Conservation (phyloP, 768 basidiomycete species). For the Multifurca ochricompacta region DNA sequence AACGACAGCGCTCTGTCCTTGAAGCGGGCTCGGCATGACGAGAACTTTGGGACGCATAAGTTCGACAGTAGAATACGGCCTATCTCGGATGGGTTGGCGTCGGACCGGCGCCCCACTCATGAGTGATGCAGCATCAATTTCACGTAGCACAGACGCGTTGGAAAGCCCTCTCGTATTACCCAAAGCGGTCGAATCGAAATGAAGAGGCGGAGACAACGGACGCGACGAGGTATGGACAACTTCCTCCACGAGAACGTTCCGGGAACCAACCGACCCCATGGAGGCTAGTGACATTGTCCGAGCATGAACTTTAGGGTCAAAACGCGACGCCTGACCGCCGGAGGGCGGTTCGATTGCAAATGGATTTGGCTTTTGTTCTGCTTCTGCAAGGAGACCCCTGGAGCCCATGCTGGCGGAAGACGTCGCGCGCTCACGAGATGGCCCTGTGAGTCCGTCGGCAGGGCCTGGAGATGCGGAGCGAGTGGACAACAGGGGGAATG, state of each 20-base stretch:
- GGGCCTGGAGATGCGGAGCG: slow-evolving; percentile 31
- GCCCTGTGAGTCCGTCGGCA: slow-evolving; percentile 24
- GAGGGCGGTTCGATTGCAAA: slow-evolving; percentile 33
- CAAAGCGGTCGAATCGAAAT: slow-evolving; percentile 72
- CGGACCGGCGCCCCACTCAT: slow-evolving; percentile 29
- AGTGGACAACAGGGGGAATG: slow-evolving; percentile 42
- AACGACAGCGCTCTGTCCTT: slow-evolving; percentile 35
- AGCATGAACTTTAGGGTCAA: slow-evolving; percentile 35
- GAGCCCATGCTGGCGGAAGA: slow-evolving; percentile 49
- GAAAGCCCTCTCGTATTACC: slow-evolving; percentile 55
- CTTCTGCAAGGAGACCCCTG: slow-evolving; percentile 35
- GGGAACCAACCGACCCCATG: slow-evolving; percentile 33
- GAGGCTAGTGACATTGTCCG: slow-evolving; percentile 42
- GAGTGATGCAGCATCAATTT: slow-evolving; percentile 38
- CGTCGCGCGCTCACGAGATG: slow-evolving; percentile 36
- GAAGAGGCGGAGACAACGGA: slow-evolving; percentile 55
- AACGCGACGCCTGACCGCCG: slow-evolving; percentile 35
- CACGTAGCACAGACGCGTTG: slow-evolving; percentile 53
- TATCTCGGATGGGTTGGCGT: slow-evolving; percentile 33
- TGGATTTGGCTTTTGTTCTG: slow-evolving; percentile 30
- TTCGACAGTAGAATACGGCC: slow-evolving; percentile 66
- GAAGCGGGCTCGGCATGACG: slow-evolving; percentile 88
- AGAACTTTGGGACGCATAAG: slow-evolving; percentile 86
- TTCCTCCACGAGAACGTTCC: slow-evolving; percentile 32
- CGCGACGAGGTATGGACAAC: slow-evolving; percentile 61